Evolutionary conservation across 1,284 basidiomycete species (phyloP).

Genomic region (Melampsora occidentalis): DNA sequence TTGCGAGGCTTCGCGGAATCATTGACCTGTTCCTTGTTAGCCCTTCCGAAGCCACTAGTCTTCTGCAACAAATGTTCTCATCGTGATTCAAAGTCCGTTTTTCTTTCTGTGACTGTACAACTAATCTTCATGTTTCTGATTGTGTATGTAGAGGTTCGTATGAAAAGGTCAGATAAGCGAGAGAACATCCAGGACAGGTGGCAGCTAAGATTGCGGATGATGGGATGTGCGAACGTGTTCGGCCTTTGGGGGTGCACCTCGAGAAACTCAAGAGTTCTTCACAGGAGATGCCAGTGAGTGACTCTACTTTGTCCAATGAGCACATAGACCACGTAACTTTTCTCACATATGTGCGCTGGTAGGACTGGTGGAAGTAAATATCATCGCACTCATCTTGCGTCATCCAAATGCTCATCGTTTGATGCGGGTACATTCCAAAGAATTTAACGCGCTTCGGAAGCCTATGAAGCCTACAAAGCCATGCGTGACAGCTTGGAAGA

Average conservation of each 20-base stretch:
- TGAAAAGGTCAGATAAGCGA: slow-evolving; percentile 81
- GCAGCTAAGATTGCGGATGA: slow-evolving; percentile 84
- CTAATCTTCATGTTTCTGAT: too few species aligned
- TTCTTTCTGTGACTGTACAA: background rate
- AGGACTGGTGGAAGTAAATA: slow-evolving; percentile 66
- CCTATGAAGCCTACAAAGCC: slow-evolving; percentile 70
- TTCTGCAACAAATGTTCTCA: slow-evolving; percentile 64
- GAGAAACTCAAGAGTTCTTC: slow-evolving; percentile 78
- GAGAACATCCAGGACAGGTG: slow-evolving; percentile 80
- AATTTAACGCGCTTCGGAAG: slow-evolving; percentile 70
- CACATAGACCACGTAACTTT: slow-evolving; percentile 43
- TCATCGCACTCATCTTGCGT: slow-evolving; percentile 81
- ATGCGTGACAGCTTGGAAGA: slow-evolving; percentile 66
- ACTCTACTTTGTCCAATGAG: background rate
- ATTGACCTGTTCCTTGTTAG: slow-evolving; percentile 96
- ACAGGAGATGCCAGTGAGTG: slow-evolving; percentile 70
- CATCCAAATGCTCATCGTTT: slow-evolving; percentile 71
- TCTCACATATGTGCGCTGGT: background rate
- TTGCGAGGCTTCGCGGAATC: slow-evolving; percentile 88
- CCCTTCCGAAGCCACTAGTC: slow-evolving; percentile 87
- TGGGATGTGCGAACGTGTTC: slow-evolving; percentile 80
- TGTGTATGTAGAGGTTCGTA: slow-evolving; percentile 74
- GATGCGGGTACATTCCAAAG: slow-evolving; percentile 69
- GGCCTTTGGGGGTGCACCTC: slow-evolving; percentile 77
- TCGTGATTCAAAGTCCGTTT: slow-evolving; percentile 14